Percentiles rank a stretch among this genome's conserved stretches.
phyloP scores from a whole-genome alignment of 257 asterid genomes.

The Solanum chmielewskii region DNA sequence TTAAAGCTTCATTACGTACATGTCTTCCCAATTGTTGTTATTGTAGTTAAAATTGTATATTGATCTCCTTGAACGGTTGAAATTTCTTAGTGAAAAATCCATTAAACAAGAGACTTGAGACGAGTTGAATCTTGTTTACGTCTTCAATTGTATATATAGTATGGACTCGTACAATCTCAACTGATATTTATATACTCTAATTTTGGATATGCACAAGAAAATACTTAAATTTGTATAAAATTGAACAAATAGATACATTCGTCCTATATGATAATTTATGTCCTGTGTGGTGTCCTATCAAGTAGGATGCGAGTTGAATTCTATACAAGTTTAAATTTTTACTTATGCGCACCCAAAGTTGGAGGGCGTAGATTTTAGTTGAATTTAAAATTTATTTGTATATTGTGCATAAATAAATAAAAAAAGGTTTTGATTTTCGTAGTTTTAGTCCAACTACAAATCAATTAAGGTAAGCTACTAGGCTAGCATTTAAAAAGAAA shows the following conservation, averaged over 20 bases:
- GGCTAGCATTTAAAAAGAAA: neutral
- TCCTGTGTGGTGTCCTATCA: neutral
- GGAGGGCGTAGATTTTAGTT: neutral
- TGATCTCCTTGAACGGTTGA: neutral
- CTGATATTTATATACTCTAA: too few relatives aligned
- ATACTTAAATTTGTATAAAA: too few relatives aligned
- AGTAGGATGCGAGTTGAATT: neutral
- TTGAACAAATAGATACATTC: too few relatives aligned
- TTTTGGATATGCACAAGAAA: accelerated
- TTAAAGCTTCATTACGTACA: neutral
- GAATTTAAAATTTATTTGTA: too few relatives aligned
- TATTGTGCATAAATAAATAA: too few relatives aligned
- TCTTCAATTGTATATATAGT: neutral
- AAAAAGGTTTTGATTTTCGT: too few relatives aligned
- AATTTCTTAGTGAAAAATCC: neutral
- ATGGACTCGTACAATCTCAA: neutral
- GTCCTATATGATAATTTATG: too few relatives aligned
- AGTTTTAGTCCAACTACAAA: neutral
- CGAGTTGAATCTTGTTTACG: neutral
- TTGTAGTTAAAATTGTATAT: neutral
- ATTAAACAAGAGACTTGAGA: neutral
- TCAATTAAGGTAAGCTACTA: neutral
- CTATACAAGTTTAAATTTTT: accelerated
- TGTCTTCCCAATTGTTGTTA: neutral
- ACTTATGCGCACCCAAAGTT: too few relatives aligned